These are phyloP conservation scores for Candida smagusa DNA, from an alignment of 1,139 yeast genomes.

Conservation along the genomic window DNA sequence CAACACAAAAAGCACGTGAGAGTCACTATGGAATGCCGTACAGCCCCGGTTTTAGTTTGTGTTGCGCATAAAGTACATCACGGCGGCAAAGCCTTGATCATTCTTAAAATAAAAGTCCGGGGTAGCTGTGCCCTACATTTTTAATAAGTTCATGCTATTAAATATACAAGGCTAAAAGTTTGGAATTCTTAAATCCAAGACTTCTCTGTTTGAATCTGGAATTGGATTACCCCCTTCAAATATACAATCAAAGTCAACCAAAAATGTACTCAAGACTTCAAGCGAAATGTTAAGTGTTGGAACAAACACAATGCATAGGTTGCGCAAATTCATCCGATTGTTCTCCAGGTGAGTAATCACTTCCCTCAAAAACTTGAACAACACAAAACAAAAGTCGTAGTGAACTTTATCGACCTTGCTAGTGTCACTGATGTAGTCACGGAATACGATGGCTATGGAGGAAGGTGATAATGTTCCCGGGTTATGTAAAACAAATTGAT, in stretches of 20 bases:
- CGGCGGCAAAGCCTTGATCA: too few relatives aligned
- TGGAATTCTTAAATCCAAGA: constrained; percentile 42
- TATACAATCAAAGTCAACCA: constrained; percentile 62
- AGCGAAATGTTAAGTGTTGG: constrained; percentile 77
- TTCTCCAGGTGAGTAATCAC: constrained; percentile 60
- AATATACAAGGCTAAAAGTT: constrained; percentile 22
- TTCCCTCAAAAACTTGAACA: constrained; percentile 64
- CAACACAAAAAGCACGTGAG: too few relatives aligned
- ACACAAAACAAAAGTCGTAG: constrained; percentile 57
- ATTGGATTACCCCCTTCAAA: constrained; percentile 54
- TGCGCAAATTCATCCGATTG: constrained; percentile 82
- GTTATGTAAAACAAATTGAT: constrained; percentile 21
- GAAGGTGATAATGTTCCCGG: constrained; percentile 13
- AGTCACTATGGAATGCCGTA: not conserved
- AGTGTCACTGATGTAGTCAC: constrained; percentile 28
- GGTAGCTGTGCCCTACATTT: too few relatives aligned
- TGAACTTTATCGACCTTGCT: constrained; percentile 39
- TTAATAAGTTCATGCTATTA: not conserved
- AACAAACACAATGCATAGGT: constrained; percentile 80
- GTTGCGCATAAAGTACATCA: too few relatives aligned
- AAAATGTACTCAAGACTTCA: constrained; percentile 58
- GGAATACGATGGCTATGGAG: constrained; percentile 26
- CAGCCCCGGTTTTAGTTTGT: too few relatives aligned
- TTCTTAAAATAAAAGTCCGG: too few relatives aligned
- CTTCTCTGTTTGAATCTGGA: constrained; percentile 35